Evolutionary conservation across 495 filamentous ascomycete species (phyloP), one percentile per base, ranked within the genome.

Genomic region (Penicillium parvum): DNA sequence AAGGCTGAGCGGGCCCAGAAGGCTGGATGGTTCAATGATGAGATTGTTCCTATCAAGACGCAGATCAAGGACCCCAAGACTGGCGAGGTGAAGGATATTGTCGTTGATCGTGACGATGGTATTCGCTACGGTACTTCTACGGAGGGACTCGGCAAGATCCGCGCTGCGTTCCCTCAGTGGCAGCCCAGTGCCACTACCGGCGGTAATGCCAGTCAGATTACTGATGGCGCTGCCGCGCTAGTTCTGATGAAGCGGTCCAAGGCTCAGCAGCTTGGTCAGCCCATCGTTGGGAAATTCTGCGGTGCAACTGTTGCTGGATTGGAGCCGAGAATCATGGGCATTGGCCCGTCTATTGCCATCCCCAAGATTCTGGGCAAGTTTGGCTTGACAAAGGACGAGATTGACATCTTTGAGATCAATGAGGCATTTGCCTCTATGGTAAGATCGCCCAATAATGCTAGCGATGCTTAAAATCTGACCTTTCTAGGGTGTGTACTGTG

Each of bases 361-460:
- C 91, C 91, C 42, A 97, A 97, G 77, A 80, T 97, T 27, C 71
- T 97, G 25, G 65, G 66, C 57, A 86, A 95, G 72, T 82, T 82
- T 71, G 77, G 78, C 52, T 59, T 97, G 59, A 77, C 68, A n/a
- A 69, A 88, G 27, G 74, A 84, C 42, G 91, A 97, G 35, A 73
- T 89, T 53, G 91, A 97, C 56, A 73, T 97, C 27, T 78, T 96
- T 52, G 91, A 97, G 73, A 69, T 97, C 55, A 97, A 97, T 64
- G 91, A 97, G 76, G 91, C 91, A 1, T 97, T 97, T 55, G 90
- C 91, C 11, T 88, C 83, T 23, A 97, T 97, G 91, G 90, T 88
- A 46, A 18, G 50, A 37, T 39, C 7, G 5, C 10, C 18, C 3
- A 19, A 1, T 27, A 6, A 18, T 17, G 19, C 3, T 33, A 27